phyloP scores from a whole-genome alignment of 2,329 filamentous ascomycete species.

The Apiospora saccharicola region DNA sequence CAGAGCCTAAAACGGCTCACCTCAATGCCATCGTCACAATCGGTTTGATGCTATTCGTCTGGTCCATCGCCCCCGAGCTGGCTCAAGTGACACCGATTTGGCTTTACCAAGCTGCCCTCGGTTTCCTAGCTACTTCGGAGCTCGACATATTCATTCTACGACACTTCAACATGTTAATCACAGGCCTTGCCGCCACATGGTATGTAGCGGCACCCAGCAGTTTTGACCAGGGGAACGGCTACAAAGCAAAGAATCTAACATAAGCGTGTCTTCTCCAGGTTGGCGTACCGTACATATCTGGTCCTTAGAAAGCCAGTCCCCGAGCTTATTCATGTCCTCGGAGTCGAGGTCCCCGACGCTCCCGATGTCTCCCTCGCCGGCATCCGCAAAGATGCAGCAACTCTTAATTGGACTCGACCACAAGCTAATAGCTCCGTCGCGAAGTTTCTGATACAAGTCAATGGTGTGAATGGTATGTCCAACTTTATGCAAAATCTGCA shows the following conservation, averaged over 20 bases:
- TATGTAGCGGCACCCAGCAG: conserved; percentile 44
- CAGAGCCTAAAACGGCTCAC: conserved; percentile 52
- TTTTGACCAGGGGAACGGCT: neutral
- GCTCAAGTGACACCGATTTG: conserved; percentile 46
- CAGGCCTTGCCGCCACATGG: conserved; percentile 61
- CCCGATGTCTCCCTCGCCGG: conserved; percentile 91
- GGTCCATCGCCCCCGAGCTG: conserved; percentile 51
- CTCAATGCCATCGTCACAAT: conserved; percentile 51
- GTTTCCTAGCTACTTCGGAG: conserved; percentile 49
- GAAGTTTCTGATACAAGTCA: conserved; percentile 92
- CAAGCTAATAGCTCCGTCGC: conserved; percentile 71
- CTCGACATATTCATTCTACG: conserved; percentile 56
- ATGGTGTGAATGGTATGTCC: conserved; percentile 82
- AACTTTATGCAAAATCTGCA: neutral
- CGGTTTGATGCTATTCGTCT: conserved; percentile 50
- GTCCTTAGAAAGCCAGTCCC: conserved; percentile 91
- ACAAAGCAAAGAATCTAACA: conserved; percentile 11
- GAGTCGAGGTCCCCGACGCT: conserved; percentile 89
- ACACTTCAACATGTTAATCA: conserved; percentile 63
- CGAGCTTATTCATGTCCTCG: conserved; percentile 87
- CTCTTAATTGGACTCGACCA: conserved; percentile 88
- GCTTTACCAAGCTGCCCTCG: conserved; percentile 43
- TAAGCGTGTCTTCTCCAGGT: conserved; percentile 57
- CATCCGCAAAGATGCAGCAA: conserved; percentile 85
- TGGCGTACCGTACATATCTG: conserved; percentile 84